Base-by-base conservation (phyloP, 176 grass and related monocot species). In the Thinopyrum elongatum region DNA sequence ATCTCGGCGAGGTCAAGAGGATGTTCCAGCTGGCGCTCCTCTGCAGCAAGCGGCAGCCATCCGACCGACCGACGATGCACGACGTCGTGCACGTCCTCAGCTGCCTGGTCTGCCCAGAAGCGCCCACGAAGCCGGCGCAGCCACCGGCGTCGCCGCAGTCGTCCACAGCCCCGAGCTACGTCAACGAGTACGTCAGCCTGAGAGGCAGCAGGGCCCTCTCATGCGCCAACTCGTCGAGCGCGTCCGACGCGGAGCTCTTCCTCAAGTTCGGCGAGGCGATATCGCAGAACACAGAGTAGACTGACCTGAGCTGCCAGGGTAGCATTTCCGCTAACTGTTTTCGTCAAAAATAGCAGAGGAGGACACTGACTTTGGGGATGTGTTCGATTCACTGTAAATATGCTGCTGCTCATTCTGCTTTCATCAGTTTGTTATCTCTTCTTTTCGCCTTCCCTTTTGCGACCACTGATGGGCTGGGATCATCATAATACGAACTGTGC, bases 221-320 rank as follows among this genome's bases (percentile, higher is more conserved):
- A 4, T 89, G 84, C 5, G 39, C 83, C 34, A 86, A 86, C 19
- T 95, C 92, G 2, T 88, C 88, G 0, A 98, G 93, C 38, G 55
- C 92, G 3, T 95, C 96, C 0, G 96, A 98, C 28, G 90, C 90
- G 2, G 93, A 98, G 66, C 91, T 95, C 73, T 98, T 98, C 82
- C 87, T 95, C 74, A 98, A 95, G 72, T 98, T 98, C 55, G 93
- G 96, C 10, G 93, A 95, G 93, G 96, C 81, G 22, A 98, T 98
- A 76, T 95, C 93, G 2, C 96, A 84, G 15, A 91, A 89, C 71
- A 92, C 84, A 1, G 88, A 92, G 33, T 98, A 85, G 94, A 65
- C 21, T 9, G 15, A 21, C 60, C 38, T 22, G 42, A 46, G 42
- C 42, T 4, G 42, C 33, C 57, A 42, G 28, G 29, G 60, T 78